Percentiles rank a stretch among this genome's conserved stretches.
phyloP scores from a whole-genome alignment of 2,329 filamentous ascomycete species.

The Cercospora sesami region DNA sequence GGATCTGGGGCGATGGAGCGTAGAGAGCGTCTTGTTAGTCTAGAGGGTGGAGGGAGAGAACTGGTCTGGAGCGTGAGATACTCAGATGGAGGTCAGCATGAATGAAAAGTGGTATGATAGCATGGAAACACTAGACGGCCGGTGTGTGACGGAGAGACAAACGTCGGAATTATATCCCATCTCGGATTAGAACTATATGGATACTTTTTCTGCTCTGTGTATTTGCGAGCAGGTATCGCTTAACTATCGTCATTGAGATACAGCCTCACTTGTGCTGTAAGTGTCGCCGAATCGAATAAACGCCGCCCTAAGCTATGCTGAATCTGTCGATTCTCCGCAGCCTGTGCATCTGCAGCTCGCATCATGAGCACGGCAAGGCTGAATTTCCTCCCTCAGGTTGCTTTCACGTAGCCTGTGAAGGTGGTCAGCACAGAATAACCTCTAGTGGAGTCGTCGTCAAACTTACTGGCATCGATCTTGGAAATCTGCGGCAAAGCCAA shows the following conservation, averaged over 20 bases:
- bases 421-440: slow-evolving; percentile 6
- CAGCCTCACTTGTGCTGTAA: not conserved
- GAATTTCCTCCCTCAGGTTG: slow-evolving; percentile 9
- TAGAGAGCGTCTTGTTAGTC: slow-evolving; percentile 8
- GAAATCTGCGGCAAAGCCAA: slow-evolving; percentile 81
- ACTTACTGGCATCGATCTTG: slow-evolving; percentile 97
- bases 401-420: slow-evolving; percentile 30
- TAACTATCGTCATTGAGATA: not conserved
- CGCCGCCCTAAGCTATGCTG: not conserved
- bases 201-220: not conserved
- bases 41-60: not conserved
- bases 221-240: not conserved
- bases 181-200: slow-evolving; percentile 1
- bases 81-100: not conserved
- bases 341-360: not conserved
- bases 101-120: not conserved
- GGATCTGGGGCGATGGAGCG: slow-evolving; percentile 52
- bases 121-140: not conserved
- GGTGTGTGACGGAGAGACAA: not conserved
- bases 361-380: not conserved
- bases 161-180: not conserved
- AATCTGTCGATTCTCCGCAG: not conserved
- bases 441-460: not conserved
- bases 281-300: not conserved
- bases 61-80: not conserved